Conservation (phyloP, 2,329 filamentous ascomycete species). For the Annulohypoxylon truncatum region DNA sequence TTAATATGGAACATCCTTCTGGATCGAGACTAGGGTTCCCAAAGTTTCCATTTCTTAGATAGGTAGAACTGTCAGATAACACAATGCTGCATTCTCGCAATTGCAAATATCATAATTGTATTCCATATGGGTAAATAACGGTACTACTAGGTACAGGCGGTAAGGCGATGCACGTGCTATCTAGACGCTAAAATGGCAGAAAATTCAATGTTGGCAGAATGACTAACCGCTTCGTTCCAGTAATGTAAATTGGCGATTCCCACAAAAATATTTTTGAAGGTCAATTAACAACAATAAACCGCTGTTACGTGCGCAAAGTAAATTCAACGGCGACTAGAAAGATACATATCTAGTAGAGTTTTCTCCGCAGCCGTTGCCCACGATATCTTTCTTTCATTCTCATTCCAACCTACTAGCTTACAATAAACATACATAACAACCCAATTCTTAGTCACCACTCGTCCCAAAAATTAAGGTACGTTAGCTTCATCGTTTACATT, state of each 20-base stretch:
- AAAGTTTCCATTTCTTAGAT: neutral
- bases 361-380: neutral
- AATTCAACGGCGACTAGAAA: constrained; percentile 17
- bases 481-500: neutral
- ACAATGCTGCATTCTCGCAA: neutral
- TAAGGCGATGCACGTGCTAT: constrained; percentile 32
- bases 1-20: neutral
- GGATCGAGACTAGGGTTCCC: neutral
- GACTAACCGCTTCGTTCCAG: constrained; percentile 21
- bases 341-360: constrained; percentile 6
- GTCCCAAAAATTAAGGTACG: neutral
- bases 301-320: constrained; percentile 23
- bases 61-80: neutral
- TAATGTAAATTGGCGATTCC: constrained; percentile 33
- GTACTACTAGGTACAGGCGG: constrained; percentile 2
- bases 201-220: constrained; percentile 22
- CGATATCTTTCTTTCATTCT: constrained; percentile 2
- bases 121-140: constrained; percentile 22
- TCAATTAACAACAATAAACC: constrained; percentile 29
- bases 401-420: too few relatives aligned
- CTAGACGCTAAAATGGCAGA: constrained; percentile 20
- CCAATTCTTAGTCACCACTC: neutral
- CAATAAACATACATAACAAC: too few relatives aligned
- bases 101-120: neutral
- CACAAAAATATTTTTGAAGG: constrained; percentile 33